Base-by-base conservation (phyloP, 768 basidiomycete species). In the Mycena filopes region DNA sequence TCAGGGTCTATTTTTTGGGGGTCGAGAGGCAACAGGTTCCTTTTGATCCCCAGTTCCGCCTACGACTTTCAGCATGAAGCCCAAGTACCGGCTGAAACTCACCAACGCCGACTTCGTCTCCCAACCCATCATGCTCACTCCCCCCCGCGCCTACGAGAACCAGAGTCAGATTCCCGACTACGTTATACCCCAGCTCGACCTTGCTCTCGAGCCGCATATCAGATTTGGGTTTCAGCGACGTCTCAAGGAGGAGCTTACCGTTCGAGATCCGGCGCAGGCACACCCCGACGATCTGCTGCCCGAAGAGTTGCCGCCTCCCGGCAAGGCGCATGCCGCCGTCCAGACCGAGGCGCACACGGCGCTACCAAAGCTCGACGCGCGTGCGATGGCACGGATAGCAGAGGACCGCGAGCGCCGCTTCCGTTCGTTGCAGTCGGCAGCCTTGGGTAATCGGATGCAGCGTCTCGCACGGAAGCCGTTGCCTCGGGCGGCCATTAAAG, bases 341-440 rank as follows among this genome's bases (percentile, higher is more conserved):
- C 33, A 33, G 48, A 29, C 28, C 18, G 18, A 0, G 2, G 31
- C 36, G 11, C 31, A 33, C 50, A 2, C 29, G 3, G 31, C 31
- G 18, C 29, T n/a, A n/a, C n/a, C n/a, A n/a, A n/a, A 25, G 10
- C 50, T 51, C 50, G 40, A 40, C 15, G 33, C n/a, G 21, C 51
- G 51, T 15, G 21, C 8, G 21, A 1, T 10, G 16, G 36, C 36
- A 5, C 36, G 23, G 21, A 6, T 11, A 10, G 21, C 51, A 2
- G 51, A 33, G 16, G 38, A 53, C 13, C 51, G 51, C 36, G 33
- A 53, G 18, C 26, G 38, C 13, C 51, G 51, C 16, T 53, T 53
- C 38, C 51, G 51, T n/a, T 21, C 36, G 12, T 16, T 40, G 10
- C 51, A 40, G 36, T 16, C 18, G 13, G 8, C 9, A 4, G 23